These are phyloP conservation scores for Dothistroma septosporum DNA, from an alignment of 2,329 filamentous ascomycete genomes.

Conservation along the genomic window DNA sequence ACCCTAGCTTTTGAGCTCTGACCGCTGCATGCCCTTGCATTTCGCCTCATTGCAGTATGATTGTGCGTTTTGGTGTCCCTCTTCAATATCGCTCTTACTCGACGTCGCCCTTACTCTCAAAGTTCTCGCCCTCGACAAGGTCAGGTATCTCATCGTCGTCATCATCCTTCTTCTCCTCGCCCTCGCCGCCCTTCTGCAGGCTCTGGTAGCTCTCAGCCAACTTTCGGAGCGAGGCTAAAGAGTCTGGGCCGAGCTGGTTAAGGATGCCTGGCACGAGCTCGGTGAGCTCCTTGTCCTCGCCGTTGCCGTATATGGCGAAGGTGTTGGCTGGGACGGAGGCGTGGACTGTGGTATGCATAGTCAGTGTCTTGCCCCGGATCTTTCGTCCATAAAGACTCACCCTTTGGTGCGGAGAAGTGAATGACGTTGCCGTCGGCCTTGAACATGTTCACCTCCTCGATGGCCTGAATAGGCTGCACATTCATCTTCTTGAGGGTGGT, in stretches of 20 bases:
- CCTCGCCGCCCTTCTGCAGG: slow-evolving; percentile 88
- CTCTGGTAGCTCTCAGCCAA: slow-evolving; percentile 99
- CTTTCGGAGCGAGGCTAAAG: slow-evolving; percentile 94
- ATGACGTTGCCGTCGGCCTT: slow-evolving; percentile 99
- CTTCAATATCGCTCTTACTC: slow-evolving; percentile 56
- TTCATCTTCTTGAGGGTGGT: slow-evolving; percentile 97
- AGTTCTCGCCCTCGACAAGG: slow-evolving; percentile 94
- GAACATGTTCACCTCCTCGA: slow-evolving; percentile 99
- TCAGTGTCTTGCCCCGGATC: background rate
- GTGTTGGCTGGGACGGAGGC: slow-evolving; percentile 97
- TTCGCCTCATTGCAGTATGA: slow-evolving; percentile 5
- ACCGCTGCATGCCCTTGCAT: slow-evolving; percentile 4
- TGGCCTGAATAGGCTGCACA: slow-evolving; percentile 97
- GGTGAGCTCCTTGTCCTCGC: slow-evolving; percentile 99
- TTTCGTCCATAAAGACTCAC: slow-evolving; percentile 51
- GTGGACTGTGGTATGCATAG: slow-evolving; percentile 62
- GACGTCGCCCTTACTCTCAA: slow-evolving; percentile 81
- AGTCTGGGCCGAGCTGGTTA: slow-evolving; percentile 98
- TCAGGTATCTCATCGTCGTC: slow-evolving; percentile 94
- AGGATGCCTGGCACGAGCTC: slow-evolving; percentile 99
- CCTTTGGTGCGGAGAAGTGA: slow-evolving; percentile 96
- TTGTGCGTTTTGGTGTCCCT: slow-evolving; percentile 1
- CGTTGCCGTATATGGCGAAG: slow-evolving; percentile 98
- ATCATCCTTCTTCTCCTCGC: slow-evolving; percentile 63
- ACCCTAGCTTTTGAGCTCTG: slow-evolving; percentile 5